A percentile compares a stretch with the other conserved stretches of the same genome.
Evolutionary conservation across 192 early-diverging fungal species (phyloP).

Genomic region (Backusella macrospora): DNA sequence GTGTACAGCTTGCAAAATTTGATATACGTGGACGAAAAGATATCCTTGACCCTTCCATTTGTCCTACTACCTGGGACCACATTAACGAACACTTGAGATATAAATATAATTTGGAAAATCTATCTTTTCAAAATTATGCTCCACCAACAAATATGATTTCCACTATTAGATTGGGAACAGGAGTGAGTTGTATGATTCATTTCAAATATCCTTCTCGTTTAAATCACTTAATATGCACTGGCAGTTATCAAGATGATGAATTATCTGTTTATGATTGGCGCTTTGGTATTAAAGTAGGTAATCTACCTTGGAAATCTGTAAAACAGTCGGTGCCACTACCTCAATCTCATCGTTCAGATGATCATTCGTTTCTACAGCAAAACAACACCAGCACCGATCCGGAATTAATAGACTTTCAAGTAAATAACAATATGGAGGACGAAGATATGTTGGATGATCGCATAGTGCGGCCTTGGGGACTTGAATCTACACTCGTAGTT

Average conservation of each 20-base stretch:
- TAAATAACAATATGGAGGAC: background rate
- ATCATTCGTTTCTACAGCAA: background rate
- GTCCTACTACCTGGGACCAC: constrained; percentile 18
- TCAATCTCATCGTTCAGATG: background rate
- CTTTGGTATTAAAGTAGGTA: constrained; percentile 36
- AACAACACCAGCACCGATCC: background rate
- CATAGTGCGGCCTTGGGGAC: constrained; percentile 25
- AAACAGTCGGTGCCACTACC: background rate
- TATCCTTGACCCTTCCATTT: constrained; percentile 23
- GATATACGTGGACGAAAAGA: constrained; percentile 4
- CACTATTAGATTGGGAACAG: constrained; percentile 22
- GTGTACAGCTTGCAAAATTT: background rate
- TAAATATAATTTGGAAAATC: background rate
- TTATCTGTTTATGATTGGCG: constrained; percentile 42
- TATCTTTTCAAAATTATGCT: background rate
- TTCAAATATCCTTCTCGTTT: constrained; percentile 27
- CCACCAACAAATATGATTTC: constrained; percentile 7
- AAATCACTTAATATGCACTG: constrained; percentile 34
- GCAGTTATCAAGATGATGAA: constrained; percentile 28
- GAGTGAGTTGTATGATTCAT: constrained; percentile 31
- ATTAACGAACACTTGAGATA: background rate
- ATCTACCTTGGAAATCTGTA: constrained; percentile 25
- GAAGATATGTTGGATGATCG: background rate
- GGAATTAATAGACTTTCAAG: background rate
- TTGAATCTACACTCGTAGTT: constrained; percentile 31